Conservation (phyloP, 2,329 filamentous ascomycete genomes). For the Dendrostoma leiphaemia region DNA sequence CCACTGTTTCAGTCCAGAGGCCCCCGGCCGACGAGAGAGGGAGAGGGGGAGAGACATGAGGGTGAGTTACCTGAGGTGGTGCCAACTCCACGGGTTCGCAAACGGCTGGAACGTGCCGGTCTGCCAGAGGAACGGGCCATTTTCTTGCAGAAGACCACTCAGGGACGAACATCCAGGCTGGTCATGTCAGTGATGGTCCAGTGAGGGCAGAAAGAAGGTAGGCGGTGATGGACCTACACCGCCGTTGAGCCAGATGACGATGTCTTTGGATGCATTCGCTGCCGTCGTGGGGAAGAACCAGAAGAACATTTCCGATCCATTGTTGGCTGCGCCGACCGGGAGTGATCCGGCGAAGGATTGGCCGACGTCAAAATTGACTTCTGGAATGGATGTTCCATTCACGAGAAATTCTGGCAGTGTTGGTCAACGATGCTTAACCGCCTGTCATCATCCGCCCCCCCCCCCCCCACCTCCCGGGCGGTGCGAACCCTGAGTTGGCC, state of each 20-base stretch:
- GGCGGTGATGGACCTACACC: slow-evolving; percentile 25
- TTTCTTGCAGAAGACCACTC: slow-evolving; percentile 68
- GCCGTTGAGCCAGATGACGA: slow-evolving; percentile 57
- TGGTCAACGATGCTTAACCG: neutral
- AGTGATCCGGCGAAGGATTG: slow-evolving; percentile 59
- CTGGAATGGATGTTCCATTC: slow-evolving; percentile 59
- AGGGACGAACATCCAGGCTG: slow-evolving; percentile 55
- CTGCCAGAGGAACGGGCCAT: slow-evolving; percentile 67
- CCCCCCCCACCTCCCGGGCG: too few species aligned
- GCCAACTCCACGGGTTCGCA: slow-evolving; percentile 66
- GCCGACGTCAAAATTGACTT: slow-evolving; percentile 62
- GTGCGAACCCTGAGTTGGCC: neutral
- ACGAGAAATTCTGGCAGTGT: slow-evolving; percentile 51
- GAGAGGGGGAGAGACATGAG: too few species aligned
- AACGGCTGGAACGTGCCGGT: slow-evolving; percentile 61
- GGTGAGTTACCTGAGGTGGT: too few species aligned
- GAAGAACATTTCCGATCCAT: slow-evolving; percentile 53
- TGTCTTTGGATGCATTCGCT: slow-evolving; percentile 45
- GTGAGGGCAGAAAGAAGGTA: neutral
- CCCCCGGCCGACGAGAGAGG: too few species aligned
- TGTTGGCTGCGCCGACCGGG: slow-evolving; percentile 43
- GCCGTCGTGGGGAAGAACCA: slow-evolving; percentile 60
- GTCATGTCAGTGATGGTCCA: neutral
- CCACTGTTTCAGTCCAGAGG: too few species aligned
- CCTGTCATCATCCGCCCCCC: too few species aligned